Evolutionary conservation across 768 basidiomycete species (phyloP), one percentile per base, ranked within the genome.

Genomic region (Grammothele lineata): DNA sequence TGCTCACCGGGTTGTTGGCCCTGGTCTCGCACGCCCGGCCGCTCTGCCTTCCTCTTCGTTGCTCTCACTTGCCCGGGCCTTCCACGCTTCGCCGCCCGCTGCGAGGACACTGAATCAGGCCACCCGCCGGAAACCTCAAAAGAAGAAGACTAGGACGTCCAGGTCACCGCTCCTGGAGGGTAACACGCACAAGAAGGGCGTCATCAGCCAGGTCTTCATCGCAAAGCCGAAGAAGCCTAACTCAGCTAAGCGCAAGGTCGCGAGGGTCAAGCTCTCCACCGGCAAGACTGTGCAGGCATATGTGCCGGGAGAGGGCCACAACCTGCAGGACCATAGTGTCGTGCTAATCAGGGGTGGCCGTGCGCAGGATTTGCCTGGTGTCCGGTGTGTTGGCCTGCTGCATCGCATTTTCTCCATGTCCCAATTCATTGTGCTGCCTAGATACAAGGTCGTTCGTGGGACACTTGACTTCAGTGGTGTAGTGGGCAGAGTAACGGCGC

Each of bases 341-440:
- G 93, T 98, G 1, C 66, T 97, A 36, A 80, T 98, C n/a, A 73
- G 94, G 58, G 96, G 96, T 4, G 96, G 96, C 12, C 80, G 92
- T 69, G 86, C 92, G 1, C 94, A 97, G 72, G 96, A 99, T 83
- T 75, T 98, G 65, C 95, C 95, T 30, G 94, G 96, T 78, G 90
- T 97, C 23, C 83, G 89, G 96, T 96, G 57, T 42, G 80, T 66
- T 19, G 12, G 15, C 33, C 14, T 41, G 14, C 7, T 34, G 8
- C 10, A 5, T n/a, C 15, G 15, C 22, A 15, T 1, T 37, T 44
- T n/a, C 10, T 22, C 7, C 23, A 12, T 37, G 25, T 18, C 8
- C 40, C 34, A 21, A 40, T 30, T 4, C 10, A 14, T 14, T 43
- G 11, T 12, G 19, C 8, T 33, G 21, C 25, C 12, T 57, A 98